These are phyloP conservation scores for Trichosporon inkin DNA, from an alignment of 1,284 basidiomycete species.

Conservation along the genomic window DNA sequence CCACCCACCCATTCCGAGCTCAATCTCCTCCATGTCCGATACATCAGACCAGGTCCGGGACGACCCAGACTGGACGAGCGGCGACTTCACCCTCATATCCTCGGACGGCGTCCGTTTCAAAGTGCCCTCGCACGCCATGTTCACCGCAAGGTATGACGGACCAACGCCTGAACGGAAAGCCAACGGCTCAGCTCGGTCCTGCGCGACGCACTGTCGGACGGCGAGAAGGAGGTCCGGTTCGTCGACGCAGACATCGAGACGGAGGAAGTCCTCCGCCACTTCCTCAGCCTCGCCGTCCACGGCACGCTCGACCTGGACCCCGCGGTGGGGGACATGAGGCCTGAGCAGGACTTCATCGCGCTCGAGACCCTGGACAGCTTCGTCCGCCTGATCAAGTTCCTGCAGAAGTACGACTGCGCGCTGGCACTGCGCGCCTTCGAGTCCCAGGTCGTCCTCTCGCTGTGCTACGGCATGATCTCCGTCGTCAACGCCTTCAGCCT, in stretches of 20 bases:
- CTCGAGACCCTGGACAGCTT: not conserved
- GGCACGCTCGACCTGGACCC: not conserved
- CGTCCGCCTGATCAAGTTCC: not conserved
- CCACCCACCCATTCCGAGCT: too few relatives aligned
- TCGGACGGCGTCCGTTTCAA: not conserved
- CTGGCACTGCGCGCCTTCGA: not conserved
- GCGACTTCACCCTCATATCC: not conserved
- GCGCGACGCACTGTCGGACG: not conserved
- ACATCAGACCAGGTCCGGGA: too few relatives aligned
- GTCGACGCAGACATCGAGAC: not conserved
- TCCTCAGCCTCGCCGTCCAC: not conserved
- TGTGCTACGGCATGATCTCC: not conserved
- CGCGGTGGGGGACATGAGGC: too few relatives aligned
- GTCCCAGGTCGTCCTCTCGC: not conserved
- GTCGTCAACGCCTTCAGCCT: not conserved
- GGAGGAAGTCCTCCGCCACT: not conserved
- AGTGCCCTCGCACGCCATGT: not conserved
- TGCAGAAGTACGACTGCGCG: slow-evolving; percentile 6
- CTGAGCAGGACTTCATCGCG: too few relatives aligned
- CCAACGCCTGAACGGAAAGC: not conserved
- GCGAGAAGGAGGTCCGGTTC: too few relatives aligned
- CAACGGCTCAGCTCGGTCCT: not conserved
- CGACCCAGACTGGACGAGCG: not conserved
- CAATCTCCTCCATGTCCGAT: too few relatives aligned
- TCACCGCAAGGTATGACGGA: too few relatives aligned